These are phyloP conservation scores for Fomitopsis palustris DNA, from an alignment of 1,284 basidiomycete genomes.

Conservation along the genomic window DNA sequence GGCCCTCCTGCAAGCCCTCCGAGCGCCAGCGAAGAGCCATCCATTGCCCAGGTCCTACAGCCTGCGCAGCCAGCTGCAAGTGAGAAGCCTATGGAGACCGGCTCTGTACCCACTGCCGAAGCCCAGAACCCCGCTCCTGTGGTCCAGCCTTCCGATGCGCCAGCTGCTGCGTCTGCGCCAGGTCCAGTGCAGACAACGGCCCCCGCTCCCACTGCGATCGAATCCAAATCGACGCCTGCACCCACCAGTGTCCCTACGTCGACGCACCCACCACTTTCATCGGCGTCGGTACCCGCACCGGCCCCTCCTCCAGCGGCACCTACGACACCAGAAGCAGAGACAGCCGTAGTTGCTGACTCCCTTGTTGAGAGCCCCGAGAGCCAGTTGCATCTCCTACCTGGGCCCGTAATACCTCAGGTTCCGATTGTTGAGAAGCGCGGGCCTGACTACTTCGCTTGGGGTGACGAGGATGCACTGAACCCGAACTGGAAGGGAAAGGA, in stretches of 20 bases:
- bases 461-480: slow-evolving; percentile 13
- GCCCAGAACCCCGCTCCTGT: background rate
- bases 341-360: background rate
- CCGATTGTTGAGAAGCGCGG: slow-evolving; percentile 10
- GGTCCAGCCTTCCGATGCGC: background rate
- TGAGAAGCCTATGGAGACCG: background rate
- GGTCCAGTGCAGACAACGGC: background rate
- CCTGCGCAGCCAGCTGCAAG: background rate
- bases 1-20: slow-evolving; percentile 7
- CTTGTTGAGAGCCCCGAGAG: background rate
- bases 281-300: slow-evolving; percentile 5
- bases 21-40: background rate
- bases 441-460: slow-evolving; percentile 22
- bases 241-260: background rate
- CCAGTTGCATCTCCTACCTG: background rate
- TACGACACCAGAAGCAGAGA: too few species aligned
- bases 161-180: background rate
- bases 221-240: background rate
- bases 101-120: background rate
- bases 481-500: slow-evolving; percentile 12
- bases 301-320: too few species aligned
- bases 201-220: background rate
- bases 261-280: background rate
- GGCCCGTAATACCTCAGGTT: slow-evolving; percentile 7
- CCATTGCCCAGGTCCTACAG: background rate